Conservation (phyloP, 2,329 filamentous ascomycete species). For the Hortaea sp. region DNA sequence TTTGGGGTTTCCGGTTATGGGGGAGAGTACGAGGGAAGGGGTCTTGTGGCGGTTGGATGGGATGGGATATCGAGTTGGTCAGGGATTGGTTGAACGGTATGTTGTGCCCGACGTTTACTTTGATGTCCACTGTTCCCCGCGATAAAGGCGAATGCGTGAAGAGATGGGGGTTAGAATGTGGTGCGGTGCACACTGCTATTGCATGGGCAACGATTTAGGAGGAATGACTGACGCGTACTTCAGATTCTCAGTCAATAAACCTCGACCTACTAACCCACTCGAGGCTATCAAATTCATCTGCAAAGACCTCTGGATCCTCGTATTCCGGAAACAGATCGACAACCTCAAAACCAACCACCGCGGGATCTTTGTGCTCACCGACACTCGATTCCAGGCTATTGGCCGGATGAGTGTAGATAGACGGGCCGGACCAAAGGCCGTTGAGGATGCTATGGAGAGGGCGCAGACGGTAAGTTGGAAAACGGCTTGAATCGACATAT, state of each 20-base stretch:
- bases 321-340: conserved; percentile 95
- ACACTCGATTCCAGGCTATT: conserved; percentile 83
- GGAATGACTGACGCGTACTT: background rate
- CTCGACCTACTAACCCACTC: conserved; percentile 81
- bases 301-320: conserved; percentile 92
- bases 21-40: conserved; percentile 75
- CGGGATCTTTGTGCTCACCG: conserved; percentile 91
- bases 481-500: background rate
- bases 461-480: conserved; percentile 62
- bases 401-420: conserved; percentile 74
- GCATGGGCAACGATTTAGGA: background rate
- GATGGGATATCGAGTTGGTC: conserved; percentile 81
- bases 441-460: conserved; percentile 46
- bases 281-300: conserved; percentile 98
- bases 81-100: conserved; percentile 84
- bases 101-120: conserved; percentile 14
- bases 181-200: background rate
- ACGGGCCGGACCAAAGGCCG: conserved; percentile 20
- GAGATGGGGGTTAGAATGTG: background rate
- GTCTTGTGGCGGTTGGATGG: conserved; percentile 76
- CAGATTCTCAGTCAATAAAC: conserved; percentile 72
- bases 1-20: conserved; percentile 25
- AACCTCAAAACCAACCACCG: conserved; percentile 98
- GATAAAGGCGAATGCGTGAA: no score
- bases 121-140: no score